Evolutionary conservation across 441 rosid species (phyloP), one percentile per base, ranked within the genome.

Genomic region (Erysimum cheiri): DNA sequence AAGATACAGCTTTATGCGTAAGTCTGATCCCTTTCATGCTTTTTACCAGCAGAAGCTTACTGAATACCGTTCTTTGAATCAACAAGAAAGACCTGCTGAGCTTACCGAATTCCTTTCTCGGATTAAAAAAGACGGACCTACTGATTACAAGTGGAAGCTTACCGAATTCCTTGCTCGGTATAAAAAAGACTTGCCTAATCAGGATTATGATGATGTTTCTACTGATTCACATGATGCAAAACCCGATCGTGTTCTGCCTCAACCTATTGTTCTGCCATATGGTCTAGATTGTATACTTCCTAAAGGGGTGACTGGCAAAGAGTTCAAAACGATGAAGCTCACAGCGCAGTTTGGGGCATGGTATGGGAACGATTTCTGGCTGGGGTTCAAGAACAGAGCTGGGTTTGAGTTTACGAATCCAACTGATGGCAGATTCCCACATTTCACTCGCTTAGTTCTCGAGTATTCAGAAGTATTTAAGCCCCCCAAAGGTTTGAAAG

Each of bases 401-500:
- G 54, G 54, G 2, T 48, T 9, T 48, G 54, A 48, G 31, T 48
- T 9, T 48, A 48, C 13, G 6, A 19, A 48, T 10, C n/a, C 53
- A 48, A 48, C 13, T 19, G 53, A 48, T 48, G 22, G 29, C 5
- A 19, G 2, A 36, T 52, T 52, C 57, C 36, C 19, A 52, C 57
- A 6, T 12, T 52, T 52, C 19, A 52, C 57, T 29, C 36, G 17
- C 9, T 52, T 52, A 26, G 56, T 52, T 52, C 56, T 52, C 4
- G 33, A 52, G 56, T 52, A 52, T 13, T 52, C 56, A 0, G 15
- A 52, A 52, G 10, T 52, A 6, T 12, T 52, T 1, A 52, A 28
- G 10, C 17, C 57, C 9, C 36, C 17, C 2, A 5, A 52, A 52
- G 56, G 3, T 49, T 4, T 49, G 55, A 4, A 49, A 49, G 55